Evolutionary conservation across 306 rosid species (phyloP).

Genomic region (Boehmeria nivea): DNA sequence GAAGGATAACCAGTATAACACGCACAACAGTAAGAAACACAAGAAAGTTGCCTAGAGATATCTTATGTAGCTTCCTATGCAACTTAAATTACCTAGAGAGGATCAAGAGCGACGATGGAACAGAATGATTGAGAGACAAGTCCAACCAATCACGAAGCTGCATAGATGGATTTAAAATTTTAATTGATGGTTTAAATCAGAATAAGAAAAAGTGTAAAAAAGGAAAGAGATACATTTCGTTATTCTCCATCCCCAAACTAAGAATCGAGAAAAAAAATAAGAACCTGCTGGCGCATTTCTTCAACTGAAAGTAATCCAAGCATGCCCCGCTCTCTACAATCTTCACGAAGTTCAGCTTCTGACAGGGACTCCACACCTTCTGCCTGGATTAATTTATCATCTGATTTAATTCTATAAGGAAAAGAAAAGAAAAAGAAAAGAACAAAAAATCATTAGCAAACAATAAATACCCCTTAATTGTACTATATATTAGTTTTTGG

Average conservation of each 20-base stretch:
- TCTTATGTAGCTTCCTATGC: neutral
- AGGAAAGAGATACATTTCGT: no score
- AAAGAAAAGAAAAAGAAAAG: no score
- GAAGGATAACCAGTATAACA: neutral
- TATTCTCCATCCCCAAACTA: no score
- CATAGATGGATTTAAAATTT: slow-evolving; percentile 16
- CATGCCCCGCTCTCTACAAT: slow-evolving; percentile 97
- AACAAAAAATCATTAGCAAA: no score
- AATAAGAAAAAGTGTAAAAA: no score
- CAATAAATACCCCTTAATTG: no score
- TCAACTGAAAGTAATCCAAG: slow-evolving; percentile 89
- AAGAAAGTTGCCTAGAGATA: no score
- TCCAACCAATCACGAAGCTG: slow-evolving; percentile 98
- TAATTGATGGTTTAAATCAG: slow-evolving; percentile 5
- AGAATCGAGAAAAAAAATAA: neutral
- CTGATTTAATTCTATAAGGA: slow-evolving; percentile 75
- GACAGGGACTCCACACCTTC: slow-evolving; percentile 96
- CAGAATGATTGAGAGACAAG: slow-evolving; percentile 85
- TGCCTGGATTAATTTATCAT: slow-evolving; percentile 80
- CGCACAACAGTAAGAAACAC: neutral
- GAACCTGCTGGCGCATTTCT: slow-evolving; percentile 97
- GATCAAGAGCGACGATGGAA: slow-evolving; percentile 93
- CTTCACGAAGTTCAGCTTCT: slow-evolving; percentile 90
- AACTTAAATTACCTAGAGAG: slow-evolving; percentile 73
- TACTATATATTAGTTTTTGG: no score